Evolutionary conservation across 169 alveolate species (phyloP).

Genomic region (Babesia sp.): DNA sequence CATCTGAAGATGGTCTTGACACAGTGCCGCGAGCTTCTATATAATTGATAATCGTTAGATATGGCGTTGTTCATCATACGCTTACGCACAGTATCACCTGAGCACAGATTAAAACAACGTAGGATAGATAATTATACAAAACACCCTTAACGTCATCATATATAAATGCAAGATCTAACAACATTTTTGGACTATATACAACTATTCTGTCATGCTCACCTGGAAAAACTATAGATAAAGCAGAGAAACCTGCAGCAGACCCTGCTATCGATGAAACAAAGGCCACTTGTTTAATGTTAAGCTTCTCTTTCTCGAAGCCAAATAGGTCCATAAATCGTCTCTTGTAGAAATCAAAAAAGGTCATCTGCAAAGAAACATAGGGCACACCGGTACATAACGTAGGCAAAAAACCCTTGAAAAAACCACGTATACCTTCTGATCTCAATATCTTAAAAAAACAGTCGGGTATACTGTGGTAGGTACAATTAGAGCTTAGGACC

Average conservation of each 20-base stretch:
- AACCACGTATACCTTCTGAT: slow-evolving; percentile 83
- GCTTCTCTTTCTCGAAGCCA: slow-evolving; percentile 17
- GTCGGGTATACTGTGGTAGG: slow-evolving; percentile 66
- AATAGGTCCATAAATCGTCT: slow-evolving; percentile 6
- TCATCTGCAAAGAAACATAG: slow-evolving; percentile 84
- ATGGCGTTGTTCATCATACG: slow-evolving; percentile 87
- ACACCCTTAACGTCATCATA: background rate
- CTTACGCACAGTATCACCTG: slow-evolving; percentile 86
- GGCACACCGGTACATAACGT: slow-evolving; percentile 84
- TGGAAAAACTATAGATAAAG: slow-evolving; percentile 64
- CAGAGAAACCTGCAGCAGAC: slow-evolving; percentile 68
- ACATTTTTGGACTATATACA: background rate
- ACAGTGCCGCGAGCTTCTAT: slow-evolving; percentile 74
- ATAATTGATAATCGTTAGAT: slow-evolving; percentile 74
- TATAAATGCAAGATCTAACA: background rate
- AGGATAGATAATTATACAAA: background rate
- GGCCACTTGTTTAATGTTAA: slow-evolving; percentile 60
- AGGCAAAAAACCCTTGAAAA: slow-evolving; percentile 81
- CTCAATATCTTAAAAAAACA: slow-evolving; percentile 70
- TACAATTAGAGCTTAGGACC: slow-evolving; percentile 57
- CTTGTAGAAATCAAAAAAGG: slow-evolving; percentile 79
- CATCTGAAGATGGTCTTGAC: slow-evolving; percentile 65
- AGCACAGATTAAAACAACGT: slow-evolving; percentile 25
- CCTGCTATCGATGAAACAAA: slow-evolving; percentile 64
- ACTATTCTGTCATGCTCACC: slow-evolving; percentile 23